These are phyloP conservation scores for Starmerella apis DNA, from an alignment of 805 yeast species.

Conservation along the genomic window DNA sequence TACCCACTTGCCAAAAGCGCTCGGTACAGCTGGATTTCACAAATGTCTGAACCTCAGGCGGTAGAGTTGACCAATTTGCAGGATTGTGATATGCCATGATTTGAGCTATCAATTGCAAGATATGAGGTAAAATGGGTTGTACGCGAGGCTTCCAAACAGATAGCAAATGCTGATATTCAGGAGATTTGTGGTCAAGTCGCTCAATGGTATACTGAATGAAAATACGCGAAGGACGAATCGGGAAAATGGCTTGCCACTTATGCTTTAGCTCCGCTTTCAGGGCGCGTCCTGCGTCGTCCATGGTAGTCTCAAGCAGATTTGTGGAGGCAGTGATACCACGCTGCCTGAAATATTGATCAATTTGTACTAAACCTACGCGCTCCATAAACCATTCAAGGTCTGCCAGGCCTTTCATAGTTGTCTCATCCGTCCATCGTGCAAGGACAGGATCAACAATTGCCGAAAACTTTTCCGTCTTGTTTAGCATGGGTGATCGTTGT, in stretches of 20 bases:
- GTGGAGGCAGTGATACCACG: conserved; percentile 72
- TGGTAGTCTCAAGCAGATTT: conserved; percentile 61
- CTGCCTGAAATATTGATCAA: conserved; percentile 78
- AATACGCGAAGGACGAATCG: conserved; percentile 89
- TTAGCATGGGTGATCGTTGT: conserved; percentile 52
- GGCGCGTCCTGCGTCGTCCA: conserved; percentile 79
- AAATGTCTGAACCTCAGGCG: conserved; percentile 81
- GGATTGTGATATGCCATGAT: conserved; percentile 93
- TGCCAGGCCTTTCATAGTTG: conserved; percentile 76
- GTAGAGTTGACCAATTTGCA: conserved; percentile 76
- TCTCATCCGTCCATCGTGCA: conserved; percentile 83
- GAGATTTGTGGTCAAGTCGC: conserved; percentile 66
- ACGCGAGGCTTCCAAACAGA: conserved; percentile 87
- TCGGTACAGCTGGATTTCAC: conserved; percentile 84
- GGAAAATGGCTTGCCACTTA: conserved; percentile 90
- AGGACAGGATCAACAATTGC: conserved; percentile 89
- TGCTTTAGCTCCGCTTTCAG: conserved; percentile 71
- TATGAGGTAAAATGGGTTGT: conserved; percentile 82
- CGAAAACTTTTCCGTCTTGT: conserved; percentile 68
- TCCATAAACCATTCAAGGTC: conserved; percentile 98
- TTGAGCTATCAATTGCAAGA: conserved; percentile 75
- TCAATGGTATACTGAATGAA: conserved; percentile 93
- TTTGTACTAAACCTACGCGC: conserved; percentile 84
- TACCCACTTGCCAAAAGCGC: conserved; percentile 98
- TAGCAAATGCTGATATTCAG: conserved; percentile 59